Evolutionary conservation across 371 early-diverging fungal genomes (phyloP).

Genomic region (Zancudomyces culisetae): DNA sequence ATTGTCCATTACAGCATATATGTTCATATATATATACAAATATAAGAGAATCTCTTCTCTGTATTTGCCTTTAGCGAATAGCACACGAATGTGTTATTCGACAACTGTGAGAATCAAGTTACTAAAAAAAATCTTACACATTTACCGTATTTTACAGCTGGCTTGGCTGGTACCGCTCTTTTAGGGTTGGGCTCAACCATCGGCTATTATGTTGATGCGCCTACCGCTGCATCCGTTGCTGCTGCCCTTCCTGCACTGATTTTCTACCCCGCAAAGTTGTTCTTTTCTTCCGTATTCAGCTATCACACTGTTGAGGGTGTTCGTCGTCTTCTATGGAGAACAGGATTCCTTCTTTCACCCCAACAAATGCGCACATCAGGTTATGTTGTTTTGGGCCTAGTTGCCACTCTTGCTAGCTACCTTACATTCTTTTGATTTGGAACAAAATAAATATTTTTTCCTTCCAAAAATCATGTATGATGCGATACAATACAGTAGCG

Average conservation of each 20-base stretch:
- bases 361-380: constrained; percentile 69
- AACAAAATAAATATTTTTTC: too few species aligned
- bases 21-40: too few species aligned
- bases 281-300: constrained; percentile 48
- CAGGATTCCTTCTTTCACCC: constrained; percentile 38
- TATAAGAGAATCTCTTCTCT: too few species aligned
- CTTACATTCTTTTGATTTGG: constrained; percentile 29
- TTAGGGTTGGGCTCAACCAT: constrained; percentile 31
- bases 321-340: constrained; percentile 87
- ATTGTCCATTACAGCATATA: too few species aligned
- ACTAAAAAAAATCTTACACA: too few species aligned
- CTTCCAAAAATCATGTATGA: too few species aligned
- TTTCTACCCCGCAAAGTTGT: constrained; percentile 38
- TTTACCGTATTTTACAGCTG: too few species aligned
- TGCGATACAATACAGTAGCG: too few species aligned
- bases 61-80: too few species aligned
- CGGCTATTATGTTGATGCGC: constrained; percentile 38
- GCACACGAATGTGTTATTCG: too few species aligned
- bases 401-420: constrained; percentile 33
- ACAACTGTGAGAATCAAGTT: too few species aligned
- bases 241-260: constrained; percentile 30
- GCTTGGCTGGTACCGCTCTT: too few species aligned
- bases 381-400: constrained; percentile 50
- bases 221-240: constrained; percentile 31
- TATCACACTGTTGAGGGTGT: constrained; percentile 78